Conservation (phyloP, 2,329 filamentous ascomycete species). For the Pseudogymnoascus sp. region DNA sequence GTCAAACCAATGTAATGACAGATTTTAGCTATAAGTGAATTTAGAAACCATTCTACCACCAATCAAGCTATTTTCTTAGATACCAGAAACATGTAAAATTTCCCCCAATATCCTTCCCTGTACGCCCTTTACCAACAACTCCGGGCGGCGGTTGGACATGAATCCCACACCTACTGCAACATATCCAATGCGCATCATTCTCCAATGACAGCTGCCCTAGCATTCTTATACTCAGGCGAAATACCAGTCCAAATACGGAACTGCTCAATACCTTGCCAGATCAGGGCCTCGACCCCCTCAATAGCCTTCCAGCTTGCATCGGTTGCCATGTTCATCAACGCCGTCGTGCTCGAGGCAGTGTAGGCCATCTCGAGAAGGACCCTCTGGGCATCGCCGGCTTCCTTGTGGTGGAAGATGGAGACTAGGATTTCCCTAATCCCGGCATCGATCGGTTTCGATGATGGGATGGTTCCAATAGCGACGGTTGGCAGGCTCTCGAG, state of each 20-base stretch:
- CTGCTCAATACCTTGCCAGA: slow-evolving; percentile 65
- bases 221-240: slow-evolving; percentile 61
- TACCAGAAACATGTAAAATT: neutral
- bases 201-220: slow-evolving; percentile 51
- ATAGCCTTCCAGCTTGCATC: slow-evolving; percentile 75
- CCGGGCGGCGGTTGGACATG: neutral
- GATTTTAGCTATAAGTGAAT: neutral
- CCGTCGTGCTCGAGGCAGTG: slow-evolving; percentile 68
- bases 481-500: slow-evolving; percentile 54
- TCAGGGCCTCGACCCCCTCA: slow-evolving; percentile 79
- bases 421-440: slow-evolving; percentile 58
- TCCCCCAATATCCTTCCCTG: neutral
- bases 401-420: slow-evolving; percentile 39
- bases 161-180: neutral
- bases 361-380: slow-evolving; percentile 94
- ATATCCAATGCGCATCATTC: neutral
- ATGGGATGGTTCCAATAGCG: slow-evolving; percentile 84
- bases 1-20: neutral
- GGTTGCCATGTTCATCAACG: slow-evolving; percentile 75
- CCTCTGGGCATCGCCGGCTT: slow-evolving; percentile 32
- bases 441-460: slow-evolving; percentile 72
- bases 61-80: neutral
- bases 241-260: slow-evolving; percentile 83
- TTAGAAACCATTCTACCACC: neutral
- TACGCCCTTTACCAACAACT: slow-evolving; percentile 3